A percentile compares a stretch with the other conserved stretches of the same genome.
phyloP scores from a whole-genome alignment of 257 asterid species.

The Ajuga chamaepitys region DNA sequence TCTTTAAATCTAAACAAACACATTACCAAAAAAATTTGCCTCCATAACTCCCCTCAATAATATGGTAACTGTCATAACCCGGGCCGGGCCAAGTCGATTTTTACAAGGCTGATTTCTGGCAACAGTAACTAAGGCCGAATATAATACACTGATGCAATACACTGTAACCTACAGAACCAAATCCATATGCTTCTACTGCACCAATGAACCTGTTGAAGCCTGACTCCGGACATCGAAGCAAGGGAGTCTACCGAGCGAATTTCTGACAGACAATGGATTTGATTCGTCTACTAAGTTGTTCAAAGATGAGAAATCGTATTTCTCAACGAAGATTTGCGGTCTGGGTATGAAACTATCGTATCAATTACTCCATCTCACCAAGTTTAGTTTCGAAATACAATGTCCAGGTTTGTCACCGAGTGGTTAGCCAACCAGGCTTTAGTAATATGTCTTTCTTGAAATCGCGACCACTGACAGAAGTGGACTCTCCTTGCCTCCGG shows the following conservation, averaged over 20 bases:
- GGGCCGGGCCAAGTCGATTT: not conserved
- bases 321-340: not conserved
- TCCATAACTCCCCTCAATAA: not conserved
- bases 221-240: not conserved
- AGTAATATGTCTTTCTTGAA: slow-evolving; percentile 50
- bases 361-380: slow-evolving; percentile 3
- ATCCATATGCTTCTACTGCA: not conserved
- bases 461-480: slow-evolving; percentile 62
- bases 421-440: slow-evolving; percentile 91
- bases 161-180: not conserved
- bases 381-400: not conserved
- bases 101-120: not conserved
- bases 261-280: not conserved
- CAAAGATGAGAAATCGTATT: not conserved
- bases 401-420: slow-evolving; percentile 37
- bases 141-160: not conserved
- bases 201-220: not conserved
- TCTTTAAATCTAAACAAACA: not conserved
- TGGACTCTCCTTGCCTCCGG: slow-evolving; percentile 90
- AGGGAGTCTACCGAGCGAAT: not conserved
- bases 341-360: not conserved
- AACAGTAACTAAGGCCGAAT: not conserved
- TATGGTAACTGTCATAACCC: not conserved
- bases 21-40: not conserved
- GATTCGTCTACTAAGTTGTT: not conserved